Conservation (phyloP, 768 basidiomycete species). For the Artomyces pyxidatus region DNA sequence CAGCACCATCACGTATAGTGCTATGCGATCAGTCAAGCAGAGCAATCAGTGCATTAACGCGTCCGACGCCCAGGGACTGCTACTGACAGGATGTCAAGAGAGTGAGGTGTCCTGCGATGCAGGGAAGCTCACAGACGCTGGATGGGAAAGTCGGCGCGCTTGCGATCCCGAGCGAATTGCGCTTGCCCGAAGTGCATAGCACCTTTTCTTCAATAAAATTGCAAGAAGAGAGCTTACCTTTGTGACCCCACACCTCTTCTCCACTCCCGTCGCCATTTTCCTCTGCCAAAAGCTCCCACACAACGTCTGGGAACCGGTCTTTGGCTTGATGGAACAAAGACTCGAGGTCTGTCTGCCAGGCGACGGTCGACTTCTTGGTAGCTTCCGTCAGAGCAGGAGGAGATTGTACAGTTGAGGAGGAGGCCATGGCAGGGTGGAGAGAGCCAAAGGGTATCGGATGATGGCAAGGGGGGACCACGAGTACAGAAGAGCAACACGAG, state of each 20-base stretch:
- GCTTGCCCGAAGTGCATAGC: neutral
- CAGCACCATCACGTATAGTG: no score
- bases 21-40: no score
- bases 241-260: conserved; percentile 84
- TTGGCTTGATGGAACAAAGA: conserved; percentile 74
- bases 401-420: conserved; percentile 13
- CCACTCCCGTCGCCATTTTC: conserved; percentile 32
- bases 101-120: no score
- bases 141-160: no score
- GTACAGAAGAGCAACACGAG: neutral
- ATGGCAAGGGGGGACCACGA: neutral
- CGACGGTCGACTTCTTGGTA: conserved; percentile 52
- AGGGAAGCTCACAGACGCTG: no score
- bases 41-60: no score
- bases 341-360: conserved; percentile 79
- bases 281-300: conserved; percentile 68
- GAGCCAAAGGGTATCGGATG: neutral
- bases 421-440: neutral
- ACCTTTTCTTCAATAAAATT: neutral
- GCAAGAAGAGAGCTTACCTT: conserved; percentile 49
- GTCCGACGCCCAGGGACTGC: no score
- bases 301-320: conserved; percentile 92
- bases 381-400: conserved; percentile 58
- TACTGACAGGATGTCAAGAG: no score
- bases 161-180: neutral